Evolutionary conservation across 768 basidiomycete genomes (phyloP).

Genomic region (Tricholoma flavovirens): DNA sequence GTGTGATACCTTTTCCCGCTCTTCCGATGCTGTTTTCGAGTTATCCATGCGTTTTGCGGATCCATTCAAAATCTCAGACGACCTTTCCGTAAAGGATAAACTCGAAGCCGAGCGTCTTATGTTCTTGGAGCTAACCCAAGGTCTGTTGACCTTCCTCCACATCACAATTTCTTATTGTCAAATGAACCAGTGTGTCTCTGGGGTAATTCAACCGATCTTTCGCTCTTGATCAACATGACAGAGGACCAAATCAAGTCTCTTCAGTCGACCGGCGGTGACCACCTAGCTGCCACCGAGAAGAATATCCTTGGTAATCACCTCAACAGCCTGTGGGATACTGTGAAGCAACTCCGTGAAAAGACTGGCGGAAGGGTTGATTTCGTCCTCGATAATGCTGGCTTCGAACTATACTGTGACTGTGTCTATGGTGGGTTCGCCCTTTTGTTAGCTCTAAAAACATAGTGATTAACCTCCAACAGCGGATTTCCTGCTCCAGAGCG

Average conservation of each 20-base stretch:
- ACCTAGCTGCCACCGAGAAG: conserved; percentile 92
- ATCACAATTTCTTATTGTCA: conserved; percentile 2
- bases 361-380: conserved; percentile 77
- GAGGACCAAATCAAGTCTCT: conserved; percentile 95
- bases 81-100: conserved; percentile 46
- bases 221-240: conserved; percentile 93
- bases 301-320: conserved; percentile 91
- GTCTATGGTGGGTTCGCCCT: conserved; percentile 60
- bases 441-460: not conserved
- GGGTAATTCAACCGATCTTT: conserved; percentile 96
- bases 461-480: conserved; percentile 38
- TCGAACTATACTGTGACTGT: conserved; percentile 84
- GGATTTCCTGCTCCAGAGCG: conserved; percentile 90
- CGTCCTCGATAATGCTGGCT: conserved; percentile 82
- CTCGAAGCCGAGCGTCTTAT: conserved; percentile 74
- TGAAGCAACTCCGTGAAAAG: conserved; percentile 62
- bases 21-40: conserved; percentile 88
- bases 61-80: conserved; percentile 61
- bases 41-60: conserved; percentile 88
- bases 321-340: conserved; percentile 62
- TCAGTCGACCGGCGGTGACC: conserved; percentile 96
- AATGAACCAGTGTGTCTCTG: conserved; percentile 72
- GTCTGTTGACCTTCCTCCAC: conserved; percentile 30
- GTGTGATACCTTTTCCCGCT: conserved; percentile 96
- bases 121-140: conserved; percentile 92